Evolutionary conservation across 2,329 filamentous ascomycete species (phyloP).

Genomic region (Mariannaea sp.): DNA sequence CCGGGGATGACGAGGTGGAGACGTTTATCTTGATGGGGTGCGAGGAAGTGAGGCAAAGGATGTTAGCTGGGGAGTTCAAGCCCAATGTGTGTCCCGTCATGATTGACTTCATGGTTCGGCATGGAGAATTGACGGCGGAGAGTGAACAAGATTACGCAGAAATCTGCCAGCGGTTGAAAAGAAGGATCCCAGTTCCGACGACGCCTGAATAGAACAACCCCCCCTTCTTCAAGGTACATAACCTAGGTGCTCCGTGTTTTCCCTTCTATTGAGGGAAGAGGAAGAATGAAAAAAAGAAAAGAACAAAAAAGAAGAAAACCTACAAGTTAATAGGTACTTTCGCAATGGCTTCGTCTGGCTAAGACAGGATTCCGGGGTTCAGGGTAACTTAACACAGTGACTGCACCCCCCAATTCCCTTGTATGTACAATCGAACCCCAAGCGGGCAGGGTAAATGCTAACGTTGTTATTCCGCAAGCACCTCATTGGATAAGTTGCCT

Average conservation of each 20-base stretch:
- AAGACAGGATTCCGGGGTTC: too few species aligned
- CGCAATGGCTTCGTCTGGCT: too few species aligned
- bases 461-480: too few species aligned
- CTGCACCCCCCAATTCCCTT: too few species aligned
- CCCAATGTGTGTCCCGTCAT: constrained; percentile 79
- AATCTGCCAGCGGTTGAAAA: constrained; percentile 57
- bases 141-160: constrained; percentile 75
- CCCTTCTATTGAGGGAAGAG: too few species aligned
- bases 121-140: constrained; percentile 73
- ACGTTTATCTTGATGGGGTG: constrained; percentile 72
- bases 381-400: too few species aligned
- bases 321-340: too few species aligned
- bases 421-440: too few species aligned
- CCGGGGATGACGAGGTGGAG: constrained; percentile 79
- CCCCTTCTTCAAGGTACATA: background rate
- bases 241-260: background rate
- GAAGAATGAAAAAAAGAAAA: too few species aligned
- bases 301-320: too few species aligned
- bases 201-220: constrained; percentile 26
- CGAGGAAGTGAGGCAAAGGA: constrained; percentile 60
- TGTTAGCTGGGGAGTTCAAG: constrained; percentile 77
- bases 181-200: constrained; percentile 49
- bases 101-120: constrained; percentile 81
- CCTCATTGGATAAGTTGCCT: too few species aligned
- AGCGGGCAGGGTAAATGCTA: too few species aligned